Evolutionary conservation across 192 early-diverging fungal species (phyloP).

Genomic region (Kickxella alabastrina): DNA sequence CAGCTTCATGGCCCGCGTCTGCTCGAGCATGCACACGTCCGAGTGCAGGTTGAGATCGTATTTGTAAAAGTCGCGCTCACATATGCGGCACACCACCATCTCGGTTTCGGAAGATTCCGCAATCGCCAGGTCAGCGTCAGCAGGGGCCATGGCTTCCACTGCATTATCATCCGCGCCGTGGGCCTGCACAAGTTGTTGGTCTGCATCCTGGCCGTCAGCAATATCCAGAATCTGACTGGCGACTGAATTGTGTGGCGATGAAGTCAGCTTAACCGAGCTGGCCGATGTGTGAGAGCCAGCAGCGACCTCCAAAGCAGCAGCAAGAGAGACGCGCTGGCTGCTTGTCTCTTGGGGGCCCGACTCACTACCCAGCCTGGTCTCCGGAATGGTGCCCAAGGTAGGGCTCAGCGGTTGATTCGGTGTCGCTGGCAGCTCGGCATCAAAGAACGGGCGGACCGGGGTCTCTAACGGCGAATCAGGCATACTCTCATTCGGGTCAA

Average conservation of each 20-base stretch:
- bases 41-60: slow-evolving; percentile 71
- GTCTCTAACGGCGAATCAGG: slow-evolving; percentile 30
- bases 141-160: not conserved
- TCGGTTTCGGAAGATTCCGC: slow-evolving; percentile 3
- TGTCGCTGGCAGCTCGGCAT: not conserved
- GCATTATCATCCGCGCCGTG: not conserved
- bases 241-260: slow-evolving; percentile 1
- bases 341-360: not conserved
- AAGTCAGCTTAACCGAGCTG: not conserved
- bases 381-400: slow-evolving; percentile 13
- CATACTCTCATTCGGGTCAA: slow-evolving; percentile 30
- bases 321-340: not conserved
- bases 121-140: not conserved
- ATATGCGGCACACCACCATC: slow-evolving; percentile 77
- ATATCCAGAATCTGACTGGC: slow-evolving; percentile 1
- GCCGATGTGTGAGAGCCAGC: not conserved
- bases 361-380: slow-evolving; percentile 11
- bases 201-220: not conserved
- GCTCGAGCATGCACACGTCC: slow-evolving; percentile 72
- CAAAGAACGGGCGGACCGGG: slow-evolving; percentile 11
- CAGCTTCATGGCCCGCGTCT: slow-evolving; percentile 64
- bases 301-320: not conserved
- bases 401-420: not conserved
- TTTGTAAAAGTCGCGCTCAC: slow-evolving; percentile 71
- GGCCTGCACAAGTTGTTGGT: not conserved